A percentile compares a stretch with the other conserved stretches of the same genome.
Conservation (phyloP, 768 basidiomycete species). For the Podaxis carcinomalis region DNA sequence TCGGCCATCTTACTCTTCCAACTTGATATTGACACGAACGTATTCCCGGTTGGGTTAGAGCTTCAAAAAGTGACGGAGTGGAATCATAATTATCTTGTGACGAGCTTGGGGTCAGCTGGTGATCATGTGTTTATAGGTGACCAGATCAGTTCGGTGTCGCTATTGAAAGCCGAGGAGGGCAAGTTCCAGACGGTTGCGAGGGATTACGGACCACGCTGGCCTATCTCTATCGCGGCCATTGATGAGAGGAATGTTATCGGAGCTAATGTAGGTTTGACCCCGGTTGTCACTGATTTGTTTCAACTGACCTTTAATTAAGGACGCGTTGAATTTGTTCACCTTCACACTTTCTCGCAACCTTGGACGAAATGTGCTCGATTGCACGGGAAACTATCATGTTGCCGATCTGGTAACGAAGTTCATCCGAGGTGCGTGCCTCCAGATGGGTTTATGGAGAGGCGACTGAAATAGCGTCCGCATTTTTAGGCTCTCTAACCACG, state of each 20-base stretch:
- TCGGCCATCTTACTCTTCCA: conserved; percentile 58
- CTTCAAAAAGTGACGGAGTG: conserved; percentile 52
- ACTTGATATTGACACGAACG: conserved; percentile 30
- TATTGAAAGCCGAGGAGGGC: conserved; percentile 47
- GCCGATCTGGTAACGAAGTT: conserved; percentile 80
- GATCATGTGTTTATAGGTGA: conserved; percentile 70
- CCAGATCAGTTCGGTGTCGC: conserved; percentile 71
- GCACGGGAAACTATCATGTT: conserved; percentile 66
- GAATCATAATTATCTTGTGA: conserved; percentile 82
- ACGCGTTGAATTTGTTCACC: conserved; percentile 62
- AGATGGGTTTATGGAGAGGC: background rate
- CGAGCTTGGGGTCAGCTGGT: conserved; percentile 53
- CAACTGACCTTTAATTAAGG: conserved; percentile 30
- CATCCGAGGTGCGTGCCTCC: conserved; percentile 45
- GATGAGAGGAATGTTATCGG: conserved; percentile 57
- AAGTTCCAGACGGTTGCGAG: conserved; percentile 55
- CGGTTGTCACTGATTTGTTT: background rate
- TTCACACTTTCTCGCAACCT: conserved; percentile 48
- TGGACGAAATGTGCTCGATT: conserved; percentile 45
- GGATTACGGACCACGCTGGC: conserved; percentile 76
- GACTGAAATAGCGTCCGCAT: background rate
- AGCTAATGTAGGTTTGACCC: conserved; percentile 53
- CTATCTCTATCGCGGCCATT: conserved; percentile 58
- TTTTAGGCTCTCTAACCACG: conserved; percentile 50
- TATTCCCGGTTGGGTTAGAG: conserved; percentile 23